Base-by-base conservation (phyloP, 768 basidiomycete genomes). In the Boletus subcaerulescens region DNA sequence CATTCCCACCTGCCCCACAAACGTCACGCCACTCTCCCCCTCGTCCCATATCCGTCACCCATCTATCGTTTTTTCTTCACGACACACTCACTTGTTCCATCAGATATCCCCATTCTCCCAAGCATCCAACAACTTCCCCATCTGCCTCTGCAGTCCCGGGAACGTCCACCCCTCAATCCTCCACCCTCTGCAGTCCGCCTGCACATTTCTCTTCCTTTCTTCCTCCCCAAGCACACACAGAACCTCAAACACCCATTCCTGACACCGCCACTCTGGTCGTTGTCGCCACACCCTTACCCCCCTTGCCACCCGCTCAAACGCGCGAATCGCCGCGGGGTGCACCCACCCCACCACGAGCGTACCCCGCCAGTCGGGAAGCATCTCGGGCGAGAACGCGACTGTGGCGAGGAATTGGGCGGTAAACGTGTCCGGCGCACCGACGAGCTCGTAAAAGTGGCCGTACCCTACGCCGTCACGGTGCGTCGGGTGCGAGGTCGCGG, bases 101-200 rank as follows among this genome's bases (percentile, higher is more conserved):
- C 53, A 66, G 20, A 70, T 65, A 32, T 71, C 65, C 14, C 63
- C 63, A 12, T 50, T 58, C 51, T 70, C 66, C 69, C 68, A 71
- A 50, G 64, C 66, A 2, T 70, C 69, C 54, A 72, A 50, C 15
- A 70, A 38, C 38, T 41, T 51, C 22, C 51, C 53, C 69, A 70
- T 72, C 5, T 60, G 64, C 12, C 42, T 47, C 40, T 71, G 61
- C 31, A 70, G 29, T 33, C 31, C 59, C 39, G 38, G 58, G 33
- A 63, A 57, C 29, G 51, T 50, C 22, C 58, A 18, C 42, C 46
- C 53, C 9, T 57, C 29, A 29, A 29, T 29, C 7, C 29, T 9
- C 26, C 26, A 29, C 26, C 26, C 26, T 9, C 26, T 29, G 9
- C 29, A 29, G 9, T 29, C 29, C 9, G 13, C 35, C 12, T 17